Percentiles rank a stretch among this genome's conserved stretches.
Conservation (phyloP, 495 filamentous ascomycete genomes). For the Mytilinidion resinicola region DNA sequence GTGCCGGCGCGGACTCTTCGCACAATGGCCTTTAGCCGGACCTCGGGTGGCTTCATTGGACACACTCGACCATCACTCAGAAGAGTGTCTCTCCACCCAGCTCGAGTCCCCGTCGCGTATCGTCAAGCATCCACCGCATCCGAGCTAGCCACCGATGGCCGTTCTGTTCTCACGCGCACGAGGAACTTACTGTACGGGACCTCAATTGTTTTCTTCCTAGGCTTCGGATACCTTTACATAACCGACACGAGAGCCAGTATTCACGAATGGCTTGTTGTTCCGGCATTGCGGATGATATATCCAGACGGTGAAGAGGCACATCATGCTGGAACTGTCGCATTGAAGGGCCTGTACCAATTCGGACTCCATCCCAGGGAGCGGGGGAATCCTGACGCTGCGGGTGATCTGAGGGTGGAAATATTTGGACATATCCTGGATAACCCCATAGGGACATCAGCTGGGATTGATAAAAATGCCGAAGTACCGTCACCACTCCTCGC, state of each 20-base stretch:
- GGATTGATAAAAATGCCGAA: slow-evolving; percentile 88
- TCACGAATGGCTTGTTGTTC: slow-evolving; percentile 76
- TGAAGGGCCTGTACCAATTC: slow-evolving; percentile 59
- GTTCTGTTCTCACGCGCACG: slow-evolving; percentile 35
- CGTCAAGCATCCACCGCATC: slow-evolving; percentile 11
- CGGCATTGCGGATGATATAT: slow-evolving; percentile 60
- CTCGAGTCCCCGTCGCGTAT: neutral
- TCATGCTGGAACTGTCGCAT: slow-evolving; percentile 58
- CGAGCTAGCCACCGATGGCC: slow-evolving; percentile 30
- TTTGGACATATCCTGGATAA: slow-evolving; percentile 75
- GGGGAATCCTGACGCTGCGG: slow-evolving; percentile 45
- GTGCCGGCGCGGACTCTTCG: neutral
- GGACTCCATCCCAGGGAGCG: slow-evolving; percentile 71
- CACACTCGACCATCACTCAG: neutral
- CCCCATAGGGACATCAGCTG: slow-evolving; percentile 86
- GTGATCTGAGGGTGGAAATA: slow-evolving; percentile 53
- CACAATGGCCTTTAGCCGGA: neutral
- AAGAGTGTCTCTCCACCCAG: neutral
- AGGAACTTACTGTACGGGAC: slow-evolving; percentile 52
- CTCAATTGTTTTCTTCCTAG: slow-evolving; percentile 45
- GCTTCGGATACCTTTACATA: slow-evolving; percentile 63
- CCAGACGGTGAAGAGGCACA: slow-evolving; percentile 91
- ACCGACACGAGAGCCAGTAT: slow-evolving; percentile 87
- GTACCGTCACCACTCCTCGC: slow-evolving; percentile 76
- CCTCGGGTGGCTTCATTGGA: neutral